Evolutionary conservation across 768 basidiomycete genomes (phyloP).

Genomic region (Russula ochroleuca): DNA sequence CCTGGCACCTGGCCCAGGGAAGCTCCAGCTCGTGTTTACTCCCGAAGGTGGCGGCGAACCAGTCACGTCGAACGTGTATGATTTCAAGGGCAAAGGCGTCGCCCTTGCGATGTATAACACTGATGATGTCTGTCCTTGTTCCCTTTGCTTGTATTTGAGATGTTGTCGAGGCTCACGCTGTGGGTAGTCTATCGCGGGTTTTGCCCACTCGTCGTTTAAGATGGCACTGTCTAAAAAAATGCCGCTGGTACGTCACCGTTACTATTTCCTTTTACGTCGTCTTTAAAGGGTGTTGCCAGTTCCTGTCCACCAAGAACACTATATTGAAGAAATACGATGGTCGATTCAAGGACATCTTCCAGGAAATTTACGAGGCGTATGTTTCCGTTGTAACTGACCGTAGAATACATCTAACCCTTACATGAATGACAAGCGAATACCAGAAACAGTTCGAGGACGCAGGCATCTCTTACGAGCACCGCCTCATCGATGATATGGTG

Average conservation of each 20-base stretch:
- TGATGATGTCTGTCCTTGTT: constrained; percentile 58
- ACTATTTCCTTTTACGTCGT: background rate
- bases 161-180: background rate
- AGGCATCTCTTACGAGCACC: constrained; percentile 91
- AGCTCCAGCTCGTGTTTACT: constrained; percentile 86
- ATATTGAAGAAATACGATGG: constrained; percentile 98
- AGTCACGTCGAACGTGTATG: constrained; percentile 77
- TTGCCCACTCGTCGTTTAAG: constrained; percentile 97
- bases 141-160: background rate
- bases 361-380: constrained; percentile 83
- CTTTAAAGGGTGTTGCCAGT: constrained; percentile 41
- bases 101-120: constrained; percentile 99
- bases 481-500: constrained; percentile 97
- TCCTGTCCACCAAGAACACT: constrained; percentile 98
- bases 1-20: constrained; percentile 86
- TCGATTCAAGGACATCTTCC: constrained; percentile 98
- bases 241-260: constrained; percentile 47
- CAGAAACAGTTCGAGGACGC: constrained; percentile 61
- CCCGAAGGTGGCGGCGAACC: constrained; percentile 69
- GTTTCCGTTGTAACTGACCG: constrained; percentile 27
- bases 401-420: background rate
- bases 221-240: constrained; percentile 83
- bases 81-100: constrained; percentile 90
- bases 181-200: constrained; percentile 79
- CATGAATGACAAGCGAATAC: constrained; percentile 49